phyloP scores from a whole-genome alignment of 176 grass and related monocot species.

The Triticum timopheevii region DNA sequence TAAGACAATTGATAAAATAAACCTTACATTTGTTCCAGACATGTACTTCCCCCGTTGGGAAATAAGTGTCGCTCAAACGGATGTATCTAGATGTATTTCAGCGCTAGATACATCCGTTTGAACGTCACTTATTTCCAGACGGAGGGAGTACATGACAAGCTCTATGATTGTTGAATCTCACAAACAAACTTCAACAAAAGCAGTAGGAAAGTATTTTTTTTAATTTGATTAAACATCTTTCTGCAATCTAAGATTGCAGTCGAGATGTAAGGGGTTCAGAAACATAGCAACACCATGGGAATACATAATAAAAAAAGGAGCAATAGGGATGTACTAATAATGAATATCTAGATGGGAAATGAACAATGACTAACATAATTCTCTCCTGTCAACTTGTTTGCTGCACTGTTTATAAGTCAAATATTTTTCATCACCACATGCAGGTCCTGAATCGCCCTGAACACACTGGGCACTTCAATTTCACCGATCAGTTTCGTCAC shows the following conservation, averaged over 20 bases:
- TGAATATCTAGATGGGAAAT: neutral
- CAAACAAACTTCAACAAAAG: neutral
- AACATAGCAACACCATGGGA: neutral
- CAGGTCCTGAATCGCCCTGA: constrained; percentile 59
- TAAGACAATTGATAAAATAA: neutral
- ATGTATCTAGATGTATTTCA: no score
- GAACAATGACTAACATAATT: neutral
- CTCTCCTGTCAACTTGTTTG: neutral
- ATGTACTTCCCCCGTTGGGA: no score
- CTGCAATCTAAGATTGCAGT: neutral
- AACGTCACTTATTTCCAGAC: no score
- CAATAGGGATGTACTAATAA: neutral
- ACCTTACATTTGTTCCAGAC: constrained; percentile 1
- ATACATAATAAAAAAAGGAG: constrained; percentile 6
- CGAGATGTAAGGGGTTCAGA: neutral
- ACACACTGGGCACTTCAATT: constrained; percentile 59
- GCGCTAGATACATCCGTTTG: no score
- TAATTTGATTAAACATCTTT: neutral
- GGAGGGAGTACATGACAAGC: neutral
- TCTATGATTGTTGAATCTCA: neutral
- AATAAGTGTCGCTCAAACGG: no score
- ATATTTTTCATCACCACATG: neutral
- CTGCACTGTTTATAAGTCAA: neutral
- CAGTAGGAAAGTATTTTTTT: neutral
- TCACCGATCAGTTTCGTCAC: constrained; percentile 51